Percentiles rank a stretch among this genome's conserved stretches.
Conservation (phyloP, 192 early-diverging fungal genomes). For the Mortierella hygrophila region DNA sequence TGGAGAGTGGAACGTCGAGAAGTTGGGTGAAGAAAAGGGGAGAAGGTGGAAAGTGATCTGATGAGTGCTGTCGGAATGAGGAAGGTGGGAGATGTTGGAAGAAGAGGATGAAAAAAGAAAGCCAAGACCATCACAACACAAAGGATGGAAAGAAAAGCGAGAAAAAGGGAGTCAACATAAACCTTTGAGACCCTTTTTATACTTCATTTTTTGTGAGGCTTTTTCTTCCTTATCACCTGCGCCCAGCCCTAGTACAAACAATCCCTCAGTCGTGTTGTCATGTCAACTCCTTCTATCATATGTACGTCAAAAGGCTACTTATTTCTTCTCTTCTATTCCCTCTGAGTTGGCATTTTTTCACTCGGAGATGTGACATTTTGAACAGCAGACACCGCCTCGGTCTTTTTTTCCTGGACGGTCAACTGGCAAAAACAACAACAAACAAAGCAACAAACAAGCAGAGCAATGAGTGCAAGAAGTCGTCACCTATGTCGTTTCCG, state of each 20-base stretch:
- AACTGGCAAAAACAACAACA: background rate
- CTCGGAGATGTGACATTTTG: slow-evolving; percentile 2
- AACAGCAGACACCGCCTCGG: background rate
- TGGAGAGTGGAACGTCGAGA: too few species aligned
- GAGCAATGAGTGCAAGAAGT: too few species aligned
- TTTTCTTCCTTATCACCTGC: background rate
- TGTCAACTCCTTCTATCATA: background rate
- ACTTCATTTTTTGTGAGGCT: background rate
- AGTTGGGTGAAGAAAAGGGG: too few species aligned
- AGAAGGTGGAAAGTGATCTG: too few species aligned
- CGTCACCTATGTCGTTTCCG: too few species aligned
- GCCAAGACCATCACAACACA: background rate
- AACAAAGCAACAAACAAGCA: background rate
- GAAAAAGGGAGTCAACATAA: slow-evolving; percentile 4
- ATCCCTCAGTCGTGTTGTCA: background rate
- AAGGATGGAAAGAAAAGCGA: background rate
- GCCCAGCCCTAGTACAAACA: background rate
- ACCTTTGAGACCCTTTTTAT: background rate
- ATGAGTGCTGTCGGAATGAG: too few species aligned
- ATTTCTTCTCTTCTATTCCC: background rate
- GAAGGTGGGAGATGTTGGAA: too few species aligned
- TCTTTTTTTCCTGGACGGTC: background rate
- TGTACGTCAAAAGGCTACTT: background rate
- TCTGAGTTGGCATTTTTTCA: slow-evolving; percentile 7
- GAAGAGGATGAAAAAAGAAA: background rate